Percentiles rank a stretch among this genome's conserved stretches.
These are phyloP conservation scores for Alternaria novae-zelandiae DNA, from an alignment of 2,329 filamentous ascomycete species.

Conservation along the genomic window DNA sequence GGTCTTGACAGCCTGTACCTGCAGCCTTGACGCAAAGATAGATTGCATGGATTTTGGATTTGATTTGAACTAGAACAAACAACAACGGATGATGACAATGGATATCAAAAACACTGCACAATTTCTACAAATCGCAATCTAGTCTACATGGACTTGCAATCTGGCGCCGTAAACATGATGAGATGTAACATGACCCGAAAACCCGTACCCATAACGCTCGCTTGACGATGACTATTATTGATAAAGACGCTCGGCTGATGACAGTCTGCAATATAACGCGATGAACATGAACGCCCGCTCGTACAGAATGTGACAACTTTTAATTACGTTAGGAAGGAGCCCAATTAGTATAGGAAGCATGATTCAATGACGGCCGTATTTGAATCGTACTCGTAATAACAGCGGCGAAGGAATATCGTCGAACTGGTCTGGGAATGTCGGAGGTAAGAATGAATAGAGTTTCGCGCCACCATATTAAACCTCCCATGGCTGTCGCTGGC, in stretches of 20 bases:
- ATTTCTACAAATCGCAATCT: constrained; percentile 2
- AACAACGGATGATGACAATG: not conserved
- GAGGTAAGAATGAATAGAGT: not conserved
- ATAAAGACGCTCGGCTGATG: not conserved
- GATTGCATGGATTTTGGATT: not conserved
- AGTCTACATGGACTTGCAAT: constrained; percentile 7
- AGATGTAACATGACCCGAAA: not conserved
- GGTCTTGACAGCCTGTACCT: not conserved
- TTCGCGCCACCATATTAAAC: not conserved
- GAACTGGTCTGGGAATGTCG: not conserved
- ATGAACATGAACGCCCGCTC: not conserved
- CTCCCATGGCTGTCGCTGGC: constrained; percentile 22
- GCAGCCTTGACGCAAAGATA: not conserved
- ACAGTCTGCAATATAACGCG: not conserved
- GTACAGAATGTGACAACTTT: not conserved
- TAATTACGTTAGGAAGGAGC: not conserved
- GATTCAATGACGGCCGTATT: not conserved
- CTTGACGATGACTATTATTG: not conserved
- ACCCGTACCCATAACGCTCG: not conserved
- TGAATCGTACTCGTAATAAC: not conserved
- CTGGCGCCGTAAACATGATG: not conserved
- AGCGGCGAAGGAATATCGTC: not conserved
- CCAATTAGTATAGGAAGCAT: not conserved
- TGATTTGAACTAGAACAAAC: not conserved
- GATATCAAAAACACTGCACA: not conserved